phyloP scores from a whole-genome alignment of 306 rosid genomes.

The Arachis stenosperma region DNA sequence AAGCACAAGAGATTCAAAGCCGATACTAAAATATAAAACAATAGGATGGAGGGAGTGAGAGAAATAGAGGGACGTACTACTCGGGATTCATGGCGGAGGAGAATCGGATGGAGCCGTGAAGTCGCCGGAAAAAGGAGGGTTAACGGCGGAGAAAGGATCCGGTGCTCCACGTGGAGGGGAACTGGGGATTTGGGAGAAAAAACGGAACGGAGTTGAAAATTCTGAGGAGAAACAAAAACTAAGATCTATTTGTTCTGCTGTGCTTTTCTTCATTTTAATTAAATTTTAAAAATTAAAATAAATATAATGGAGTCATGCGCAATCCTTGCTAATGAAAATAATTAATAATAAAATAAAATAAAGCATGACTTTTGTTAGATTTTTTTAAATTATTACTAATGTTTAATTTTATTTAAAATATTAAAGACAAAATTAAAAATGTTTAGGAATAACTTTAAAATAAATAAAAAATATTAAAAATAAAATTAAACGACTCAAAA shows the following conservation, averaged over 20 bases:
- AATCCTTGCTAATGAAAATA: too few relatives aligned
- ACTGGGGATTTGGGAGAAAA: background rate
- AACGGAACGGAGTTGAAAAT: background rate
- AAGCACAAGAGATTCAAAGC: background rate
- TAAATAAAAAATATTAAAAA: too few relatives aligned
- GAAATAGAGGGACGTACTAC: slow-evolving; percentile 40
- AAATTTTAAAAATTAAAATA: too few relatives aligned
- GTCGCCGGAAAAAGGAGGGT: slow-evolving; percentile 30
- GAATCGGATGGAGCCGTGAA: slow-evolving; percentile 21
- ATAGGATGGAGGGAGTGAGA: background rate
- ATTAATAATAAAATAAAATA: too few relatives aligned
- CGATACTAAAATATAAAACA: background rate
- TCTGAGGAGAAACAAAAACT: slow-evolving; percentile 6
- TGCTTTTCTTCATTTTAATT: too few relatives aligned
- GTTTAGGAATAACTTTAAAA: too few relatives aligned
- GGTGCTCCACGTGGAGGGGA: slow-evolving; percentile 34
- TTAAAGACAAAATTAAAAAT: too few relatives aligned
- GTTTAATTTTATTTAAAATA: too few relatives aligned
- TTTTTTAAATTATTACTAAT: too few relatives aligned
- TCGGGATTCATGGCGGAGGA: slow-evolving; percentile 50
- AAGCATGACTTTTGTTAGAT: too few relatives aligned
- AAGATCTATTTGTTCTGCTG: background rate
- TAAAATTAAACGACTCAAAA: too few relatives aligned
- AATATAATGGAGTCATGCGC: too few relatives aligned
- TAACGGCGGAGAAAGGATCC: slow-evolving; percentile 28